Evolutionary conservation across 345 rosid species (phyloP), one percentile per base, ranked within the genome.

Genomic region (Atalantia buxifolia): DNA sequence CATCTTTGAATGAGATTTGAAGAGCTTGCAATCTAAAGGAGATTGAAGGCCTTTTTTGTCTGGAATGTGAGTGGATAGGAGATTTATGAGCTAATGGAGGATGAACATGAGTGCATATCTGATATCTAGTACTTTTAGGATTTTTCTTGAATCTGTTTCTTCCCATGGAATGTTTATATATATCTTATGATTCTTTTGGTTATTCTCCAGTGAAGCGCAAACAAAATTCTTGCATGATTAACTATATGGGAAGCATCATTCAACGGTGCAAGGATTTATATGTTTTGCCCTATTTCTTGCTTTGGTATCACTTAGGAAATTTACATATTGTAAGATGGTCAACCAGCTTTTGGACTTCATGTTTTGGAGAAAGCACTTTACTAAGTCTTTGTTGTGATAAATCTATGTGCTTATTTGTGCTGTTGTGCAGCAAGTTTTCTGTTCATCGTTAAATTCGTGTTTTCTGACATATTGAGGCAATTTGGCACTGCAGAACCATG

Each of bases 401-500:
- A 28, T 36, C 48, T 55, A 9, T 16, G 42, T 18, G 18, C 1
- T 33, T 25, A n/a, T 69, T 56, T 56, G 13, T 7, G 36, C 14
- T 28, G 36, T 28, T 64, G 40, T 35, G 6, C 68, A 0, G 68
- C 25, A 25, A 40, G 5, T 66, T 42, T n/a, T 60, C 31, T 24
- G 2, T 22, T 61, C 42, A 24, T 31, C 1, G 9, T 31, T 7
- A n/a, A 16, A 28, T 28, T 68, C 6, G 27, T 27, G 28, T 31
- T 70, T 57, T 61, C 27, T 59, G 22, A 71, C 77, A 45, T 71
- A 22, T 75, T 45, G 13, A 35, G 55, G 67, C 61, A 45, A 76
- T 76, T 66, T 25, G 71, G 80, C 27, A 13, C 6, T 64, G 62
- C 33, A 64, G 61, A 77, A 72, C 56, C 55, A 66, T 66, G 35